A percentile compares a stretch with the other conserved stretches of the same genome.
Evolutionary conservation across 805 yeast genomes (phyloP).

Genomic region (Ogataea glucozyma): DNA sequence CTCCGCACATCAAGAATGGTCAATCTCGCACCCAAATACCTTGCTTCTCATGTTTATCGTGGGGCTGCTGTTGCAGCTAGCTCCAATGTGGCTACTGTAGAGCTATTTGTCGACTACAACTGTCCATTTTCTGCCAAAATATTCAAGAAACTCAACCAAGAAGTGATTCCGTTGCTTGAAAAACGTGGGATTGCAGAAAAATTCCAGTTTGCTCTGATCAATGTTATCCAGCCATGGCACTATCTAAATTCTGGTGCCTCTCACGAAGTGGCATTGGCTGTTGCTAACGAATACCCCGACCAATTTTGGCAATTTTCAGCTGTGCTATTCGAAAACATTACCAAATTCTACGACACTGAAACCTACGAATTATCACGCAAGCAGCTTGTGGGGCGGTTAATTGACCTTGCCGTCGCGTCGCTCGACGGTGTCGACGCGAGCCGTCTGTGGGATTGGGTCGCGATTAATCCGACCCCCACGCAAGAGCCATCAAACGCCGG

Average conservation of each 20-base stretch:
- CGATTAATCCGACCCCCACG: slow-evolving; percentile 35
- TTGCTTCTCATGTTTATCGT: slow-evolving; percentile 25
- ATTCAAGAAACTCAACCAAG: slow-evolving; percentile 53
- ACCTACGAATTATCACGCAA: slow-evolving; percentile 54
- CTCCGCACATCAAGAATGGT: slow-evolving; percentile 16
- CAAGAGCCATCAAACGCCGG: slow-evolving; percentile 51
- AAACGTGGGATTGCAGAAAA: slow-evolving; percentile 43
- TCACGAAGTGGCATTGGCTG: slow-evolving; percentile 72
- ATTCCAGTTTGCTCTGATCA: slow-evolving; percentile 63
- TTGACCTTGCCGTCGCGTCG: slow-evolving; percentile 44
- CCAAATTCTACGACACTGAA: slow-evolving; percentile 61
- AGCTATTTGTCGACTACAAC: slow-evolving; percentile 70
- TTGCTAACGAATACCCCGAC: slow-evolving; percentile 55
- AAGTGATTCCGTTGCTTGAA: slow-evolving; percentile 54
- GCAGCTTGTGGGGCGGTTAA: slow-evolving; percentile 54
- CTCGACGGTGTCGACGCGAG: slow-evolving; percentile 37
- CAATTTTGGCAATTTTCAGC: slow-evolving; percentile 59
- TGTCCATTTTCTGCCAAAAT: slow-evolving; percentile 75
- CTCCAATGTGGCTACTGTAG: slow-evolving; percentile 43
- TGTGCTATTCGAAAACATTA: slow-evolving; percentile 56
- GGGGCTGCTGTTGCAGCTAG: not conserved
- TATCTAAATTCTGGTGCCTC: slow-evolving; percentile 60
- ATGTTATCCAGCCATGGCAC: slow-evolving; percentile 92
- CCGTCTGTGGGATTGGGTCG: slow-evolving; percentile 35
- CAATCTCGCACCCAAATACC: slow-evolving; percentile 27